These are phyloP conservation scores for Geotrichum macrosporum DNA, from an alignment of 1,139 yeast genomes.

Conservation along the genomic window DNA sequence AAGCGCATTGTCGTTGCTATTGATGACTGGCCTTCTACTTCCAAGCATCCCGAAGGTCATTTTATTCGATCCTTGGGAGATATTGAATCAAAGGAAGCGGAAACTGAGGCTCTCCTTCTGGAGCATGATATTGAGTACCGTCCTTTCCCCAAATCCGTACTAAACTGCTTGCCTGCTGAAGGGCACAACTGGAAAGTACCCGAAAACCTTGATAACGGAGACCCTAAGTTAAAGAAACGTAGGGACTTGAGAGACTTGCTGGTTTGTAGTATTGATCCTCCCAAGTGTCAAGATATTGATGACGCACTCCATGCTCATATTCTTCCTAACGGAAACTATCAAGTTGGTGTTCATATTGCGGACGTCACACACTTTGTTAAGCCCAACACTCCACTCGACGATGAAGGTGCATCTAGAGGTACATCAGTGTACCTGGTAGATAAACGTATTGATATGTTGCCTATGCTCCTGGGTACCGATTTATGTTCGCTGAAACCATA, in stretches of 20 bases:
- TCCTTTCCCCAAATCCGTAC: slow-evolving; percentile 88
- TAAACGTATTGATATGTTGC: slow-evolving; percentile 98
- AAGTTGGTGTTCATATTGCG: slow-evolving; percentile 98
- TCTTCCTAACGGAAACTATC: slow-evolving; percentile 88
- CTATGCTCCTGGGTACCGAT: slow-evolving; percentile 91
- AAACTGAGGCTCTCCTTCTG: slow-evolving; percentile 86
- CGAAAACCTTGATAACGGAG: slow-evolving; percentile 50
- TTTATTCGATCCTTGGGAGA: slow-evolving; percentile 86
- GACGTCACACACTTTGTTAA: slow-evolving; percentile 97
- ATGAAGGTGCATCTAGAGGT: slow-evolving; percentile 95
- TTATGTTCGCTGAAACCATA: slow-evolving; percentile 92
- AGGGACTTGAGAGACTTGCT: slow-evolving; percentile 80
- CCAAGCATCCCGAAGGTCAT: slow-evolving; percentile 91
- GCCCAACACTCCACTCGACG: slow-evolving; percentile 86
- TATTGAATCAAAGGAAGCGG: slow-evolving; percentile 89
- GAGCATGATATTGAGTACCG: slow-evolving; percentile 97
- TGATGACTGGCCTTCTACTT: slow-evolving; percentile 84
- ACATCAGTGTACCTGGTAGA: slow-evolving; percentile 98
- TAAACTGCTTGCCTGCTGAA: slow-evolving; percentile 87
- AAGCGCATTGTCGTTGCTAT: slow-evolving; percentile 88
- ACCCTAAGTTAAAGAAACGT: slow-evolving; percentile 45
- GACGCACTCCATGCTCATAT: slow-evolving; percentile 89
- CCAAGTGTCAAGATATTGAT: slow-evolving; percentile 97
- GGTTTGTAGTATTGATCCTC: slow-evolving; percentile 97
- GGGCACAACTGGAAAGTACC: slow-evolving; percentile 95